phyloP scores from a whole-genome alignment of 345 rosid genomes.

The Murraya koenigii region DNA sequence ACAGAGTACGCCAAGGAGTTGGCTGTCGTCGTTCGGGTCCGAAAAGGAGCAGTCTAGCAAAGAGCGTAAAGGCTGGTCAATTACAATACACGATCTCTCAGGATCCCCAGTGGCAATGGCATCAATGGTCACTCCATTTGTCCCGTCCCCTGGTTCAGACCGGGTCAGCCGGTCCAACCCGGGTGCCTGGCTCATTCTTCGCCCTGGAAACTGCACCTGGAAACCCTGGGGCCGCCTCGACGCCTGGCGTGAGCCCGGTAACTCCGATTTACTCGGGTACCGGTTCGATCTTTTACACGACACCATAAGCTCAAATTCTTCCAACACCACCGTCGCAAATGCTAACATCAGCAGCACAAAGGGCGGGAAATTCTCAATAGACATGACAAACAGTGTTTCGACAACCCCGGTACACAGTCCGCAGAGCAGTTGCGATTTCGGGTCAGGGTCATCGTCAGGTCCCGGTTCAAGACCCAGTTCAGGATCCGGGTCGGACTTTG shows the following conservation, averaged over 20 bases:
- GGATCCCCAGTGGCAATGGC: slow-evolving; percentile 98
- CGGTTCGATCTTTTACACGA: slow-evolving; percentile 79
- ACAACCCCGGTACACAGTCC: slow-evolving; percentile 69
- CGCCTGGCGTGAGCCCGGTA: slow-evolving; percentile 75
- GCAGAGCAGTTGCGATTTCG: slow-evolving; percentile 81
- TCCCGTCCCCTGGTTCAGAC: slow-evolving; percentile 84
- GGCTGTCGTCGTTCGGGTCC: slow-evolving; percentile 43
- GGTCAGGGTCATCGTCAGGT: slow-evolving; percentile 51
- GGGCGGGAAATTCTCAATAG: slow-evolving; percentile 81
- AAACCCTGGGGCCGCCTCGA: slow-evolving; percentile 95
- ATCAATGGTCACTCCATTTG: slow-evolving; percentile 96
- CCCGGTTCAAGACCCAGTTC: slow-evolving; percentile 53
- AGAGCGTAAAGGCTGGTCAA: slow-evolving; percentile 93
- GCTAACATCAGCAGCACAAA: slow-evolving; percentile 55
- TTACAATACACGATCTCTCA: slow-evolving; percentile 89
- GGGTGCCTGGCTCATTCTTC: slow-evolving; percentile 90
- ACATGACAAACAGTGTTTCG: slow-evolving; percentile 43
- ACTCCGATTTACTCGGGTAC: slow-evolving; percentile 64
- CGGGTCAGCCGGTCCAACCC: slow-evolving; percentile 82
- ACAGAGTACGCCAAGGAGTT: slow-evolving; percentile 39
- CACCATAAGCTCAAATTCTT: slow-evolving; percentile 30
- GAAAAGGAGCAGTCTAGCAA: slow-evolving; percentile 56
- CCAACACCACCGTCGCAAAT: slow-evolving; percentile 32
- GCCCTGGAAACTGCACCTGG: slow-evolving; percentile 83
- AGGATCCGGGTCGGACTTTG: slow-evolving; percentile 74